Evolutionary conservation across 2,329 filamentous ascomycete species (phyloP).

Genomic region (Monilinia fructigena): DNA sequence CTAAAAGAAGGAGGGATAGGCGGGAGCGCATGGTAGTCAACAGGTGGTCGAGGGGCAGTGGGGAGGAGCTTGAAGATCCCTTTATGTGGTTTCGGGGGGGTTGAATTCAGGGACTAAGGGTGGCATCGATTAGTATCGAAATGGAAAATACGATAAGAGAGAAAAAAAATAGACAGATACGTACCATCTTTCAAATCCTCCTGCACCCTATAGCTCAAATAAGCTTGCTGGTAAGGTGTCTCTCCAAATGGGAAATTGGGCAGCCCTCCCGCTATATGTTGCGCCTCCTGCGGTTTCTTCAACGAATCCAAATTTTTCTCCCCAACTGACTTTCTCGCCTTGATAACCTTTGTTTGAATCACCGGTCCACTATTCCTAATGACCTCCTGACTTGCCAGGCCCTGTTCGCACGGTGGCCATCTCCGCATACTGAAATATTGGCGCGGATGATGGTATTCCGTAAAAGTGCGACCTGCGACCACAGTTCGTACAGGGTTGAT

Average conservation of each 20-base stretch:
- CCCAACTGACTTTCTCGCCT: background rate
- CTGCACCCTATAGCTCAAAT: conserved; percentile 32
- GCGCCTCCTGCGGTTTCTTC: background rate
- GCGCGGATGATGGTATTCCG: conserved; percentile 1
- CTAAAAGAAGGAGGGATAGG: conserved; percentile 26
- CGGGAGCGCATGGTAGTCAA: conserved; percentile 27
- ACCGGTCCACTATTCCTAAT: conserved; percentile 28
- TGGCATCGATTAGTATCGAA: background rate
- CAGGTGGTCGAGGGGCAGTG: background rate
- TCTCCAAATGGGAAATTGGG: conserved; percentile 37
- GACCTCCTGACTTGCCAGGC: conserved; percentile 17
- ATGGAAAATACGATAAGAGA: background rate
- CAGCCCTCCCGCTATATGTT: conserved; percentile 22
- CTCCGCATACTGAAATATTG: conserved; percentile 33
- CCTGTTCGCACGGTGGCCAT: conserved; percentile 32
- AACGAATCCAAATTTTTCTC: background rate
- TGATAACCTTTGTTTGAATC: conserved; percentile 3
- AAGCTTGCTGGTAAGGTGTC: conserved; percentile 35
- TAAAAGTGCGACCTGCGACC: background rate
- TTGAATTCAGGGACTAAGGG: conserved; percentile 28
- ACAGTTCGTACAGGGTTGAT: background rate
- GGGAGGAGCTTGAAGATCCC: background rate
- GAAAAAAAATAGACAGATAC: background rate
- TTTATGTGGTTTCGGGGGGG: background rate
- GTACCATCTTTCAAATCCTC: conserved; percentile 35